Evolutionary conservation across 768 basidiomycete species (phyloP).

Genomic region (Leccinellum albellum): DNA sequence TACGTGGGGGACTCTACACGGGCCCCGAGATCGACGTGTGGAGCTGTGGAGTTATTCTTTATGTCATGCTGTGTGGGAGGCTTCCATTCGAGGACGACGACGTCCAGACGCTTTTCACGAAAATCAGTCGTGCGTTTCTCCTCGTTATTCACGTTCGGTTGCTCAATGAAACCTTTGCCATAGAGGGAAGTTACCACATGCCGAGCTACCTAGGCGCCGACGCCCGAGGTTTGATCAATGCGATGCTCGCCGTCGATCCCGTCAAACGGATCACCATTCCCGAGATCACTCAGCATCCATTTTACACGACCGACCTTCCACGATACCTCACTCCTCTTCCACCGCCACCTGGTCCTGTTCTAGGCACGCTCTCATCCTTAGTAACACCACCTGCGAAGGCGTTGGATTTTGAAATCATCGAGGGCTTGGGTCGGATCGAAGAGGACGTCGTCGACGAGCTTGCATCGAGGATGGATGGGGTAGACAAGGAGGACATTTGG

Average conservation of each 20-base stretch:
- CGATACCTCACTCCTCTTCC: constrained; percentile 85
- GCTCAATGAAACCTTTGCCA: neutral
- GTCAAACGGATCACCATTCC: constrained; percentile 91
- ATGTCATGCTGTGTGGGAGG: constrained; percentile 94
- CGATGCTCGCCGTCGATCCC: constrained; percentile 93
- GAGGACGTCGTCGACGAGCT: constrained; percentile 88
- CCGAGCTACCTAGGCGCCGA: constrained; percentile 79
- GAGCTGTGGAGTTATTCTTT: constrained; percentile 98
- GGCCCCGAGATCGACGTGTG: constrained; percentile 99
- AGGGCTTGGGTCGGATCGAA: constrained; percentile 88
- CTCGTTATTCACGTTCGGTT: neutral
- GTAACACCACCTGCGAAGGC: constrained; percentile 59
- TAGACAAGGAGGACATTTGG: constrained; percentile 85
- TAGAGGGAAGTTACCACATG: constrained; percentile 84
- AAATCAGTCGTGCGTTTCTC: constrained; percentile 73
- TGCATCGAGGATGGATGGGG: constrained; percentile 62
- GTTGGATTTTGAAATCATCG: constrained; percentile 81
- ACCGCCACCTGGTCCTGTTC: constrained; percentile 69
- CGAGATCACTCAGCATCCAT: constrained; percentile 88
- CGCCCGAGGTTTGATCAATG: constrained; percentile 71
- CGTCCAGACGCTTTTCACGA: constrained; percentile 87
- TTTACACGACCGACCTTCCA: constrained; percentile 82
- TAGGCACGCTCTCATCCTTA: constrained; percentile 69
- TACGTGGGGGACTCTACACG: constrained; percentile 90
- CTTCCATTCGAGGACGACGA: constrained; percentile 98